Evolutionary conservation across 2,329 filamentous ascomycete genomes (phyloP).

Genomic region (Aspergillus ruber): DNA sequence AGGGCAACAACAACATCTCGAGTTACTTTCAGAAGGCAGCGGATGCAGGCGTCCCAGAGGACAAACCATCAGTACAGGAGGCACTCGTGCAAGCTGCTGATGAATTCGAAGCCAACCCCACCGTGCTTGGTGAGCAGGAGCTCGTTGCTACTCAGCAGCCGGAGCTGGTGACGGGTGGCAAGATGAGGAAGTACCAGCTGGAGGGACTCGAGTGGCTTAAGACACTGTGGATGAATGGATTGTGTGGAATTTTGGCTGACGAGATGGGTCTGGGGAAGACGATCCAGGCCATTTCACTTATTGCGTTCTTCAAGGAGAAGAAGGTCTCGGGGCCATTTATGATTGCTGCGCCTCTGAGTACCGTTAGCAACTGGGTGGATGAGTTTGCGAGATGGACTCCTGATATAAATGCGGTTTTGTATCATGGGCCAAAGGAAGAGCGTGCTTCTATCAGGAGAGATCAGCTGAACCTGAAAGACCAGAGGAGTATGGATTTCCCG

Average conservation of each 20-base stretch:
- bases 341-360: conserved; percentile 84
- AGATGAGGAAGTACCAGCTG: conserved; percentile 89
- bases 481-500: conserved; percentile 68
- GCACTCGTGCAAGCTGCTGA: conserved; percentile 53
- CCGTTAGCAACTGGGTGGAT: conserved; percentile 90
- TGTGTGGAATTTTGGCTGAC: conserved; percentile 86
- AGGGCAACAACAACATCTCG: conserved; percentile 43
- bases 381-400: conserved; percentile 91
- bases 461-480: conserved; percentile 60
- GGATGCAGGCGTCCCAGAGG: conserved; percentile 48
- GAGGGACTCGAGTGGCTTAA: conserved; percentile 93
- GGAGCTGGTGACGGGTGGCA: conserved; percentile 73
- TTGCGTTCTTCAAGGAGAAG: conserved; percentile 81
- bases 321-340: conserved; percentile 84
- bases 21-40: conserved; percentile 57
- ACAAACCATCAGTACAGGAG: conserved; percentile 50
- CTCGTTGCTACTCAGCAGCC: conserved; percentile 80
- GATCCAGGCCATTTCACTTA: conserved; percentile 79
- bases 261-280: conserved; percentile 96
- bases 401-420: conserved; percentile 77
- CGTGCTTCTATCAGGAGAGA: conserved; percentile 68
- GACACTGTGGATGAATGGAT: conserved; percentile 75
- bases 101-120: conserved; percentile 52
- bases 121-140: conserved; percentile 59
- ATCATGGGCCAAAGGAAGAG: conserved; percentile 76